Evolutionary conservation across 345 rosid genomes (phyloP).

Genomic region (Salix koriyanagi): DNA sequence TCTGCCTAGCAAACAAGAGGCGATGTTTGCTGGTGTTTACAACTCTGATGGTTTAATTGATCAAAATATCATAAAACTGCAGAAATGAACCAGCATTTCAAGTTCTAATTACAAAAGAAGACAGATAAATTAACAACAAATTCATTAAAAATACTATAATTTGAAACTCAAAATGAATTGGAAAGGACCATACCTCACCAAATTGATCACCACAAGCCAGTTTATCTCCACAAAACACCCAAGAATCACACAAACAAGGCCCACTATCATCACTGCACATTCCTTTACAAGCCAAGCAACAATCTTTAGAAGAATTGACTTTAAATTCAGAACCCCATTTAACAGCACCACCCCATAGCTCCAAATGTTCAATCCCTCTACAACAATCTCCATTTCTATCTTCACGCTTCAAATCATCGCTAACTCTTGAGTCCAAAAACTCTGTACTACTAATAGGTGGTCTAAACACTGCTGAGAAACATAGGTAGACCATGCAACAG

Average conservation of each 20-base stretch:
- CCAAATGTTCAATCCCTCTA: slow-evolving; percentile 40
- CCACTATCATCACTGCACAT: slow-evolving; percentile 29
- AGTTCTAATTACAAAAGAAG: not conserved
- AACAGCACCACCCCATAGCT: slow-evolving; percentile 47
- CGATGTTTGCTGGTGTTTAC: not conserved
- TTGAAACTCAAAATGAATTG: not conserved
- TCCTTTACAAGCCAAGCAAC: slow-evolving; percentile 43
- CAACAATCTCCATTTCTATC: slow-evolving; percentile 24
- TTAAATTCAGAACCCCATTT: slow-evolving; percentile 46
- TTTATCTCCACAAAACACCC: slow-evolving; percentile 46
- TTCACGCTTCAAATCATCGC: not conserved
- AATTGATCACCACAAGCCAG: slow-evolving; percentile 35
- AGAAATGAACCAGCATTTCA: not conserved
- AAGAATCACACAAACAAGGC: slow-evolving; percentile 42
- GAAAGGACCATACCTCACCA: slow-evolving; percentile 35
- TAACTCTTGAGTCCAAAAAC: slow-evolving; percentile 3
- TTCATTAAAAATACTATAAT: not conserved
- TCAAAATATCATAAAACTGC: not conserved
- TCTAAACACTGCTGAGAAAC: slow-evolving; percentile 19
- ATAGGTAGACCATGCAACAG: slow-evolving; percentile 26
- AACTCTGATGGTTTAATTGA: not conserved
- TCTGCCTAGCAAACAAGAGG: not conserved
- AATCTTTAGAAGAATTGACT: slow-evolving; percentile 30
- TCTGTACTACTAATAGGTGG: slow-evolving; percentile 2
- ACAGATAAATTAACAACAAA: not conserved